phyloP scores from a whole-genome alignment of 176 grass and related monocot species.

The Cymbopogon citratus region DNA sequence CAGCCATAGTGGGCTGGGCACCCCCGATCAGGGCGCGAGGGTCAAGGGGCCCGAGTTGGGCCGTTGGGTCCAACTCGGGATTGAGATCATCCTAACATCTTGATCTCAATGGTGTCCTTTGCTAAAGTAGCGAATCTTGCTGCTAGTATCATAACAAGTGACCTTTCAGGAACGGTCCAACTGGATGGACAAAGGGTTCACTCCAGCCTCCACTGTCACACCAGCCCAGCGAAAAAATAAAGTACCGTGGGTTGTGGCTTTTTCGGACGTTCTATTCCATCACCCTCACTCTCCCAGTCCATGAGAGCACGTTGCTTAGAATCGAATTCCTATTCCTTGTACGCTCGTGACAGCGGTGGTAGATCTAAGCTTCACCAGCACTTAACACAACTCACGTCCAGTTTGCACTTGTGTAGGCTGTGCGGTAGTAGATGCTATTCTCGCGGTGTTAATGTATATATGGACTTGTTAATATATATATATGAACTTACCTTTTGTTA shows the following conservation, averaged over 20 bases:
- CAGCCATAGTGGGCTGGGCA: no score
- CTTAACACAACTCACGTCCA: background rate
- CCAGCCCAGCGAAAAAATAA: background rate
- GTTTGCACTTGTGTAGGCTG: background rate
- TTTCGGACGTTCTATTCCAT: background rate
- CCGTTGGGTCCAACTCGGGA: no score
- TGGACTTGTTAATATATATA: no score
- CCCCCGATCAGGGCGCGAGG: no score
- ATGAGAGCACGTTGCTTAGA: background rate
- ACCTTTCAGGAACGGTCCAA: background rate
- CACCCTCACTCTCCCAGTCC: no score
- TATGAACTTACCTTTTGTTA: no score
- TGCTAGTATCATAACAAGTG: background rate
- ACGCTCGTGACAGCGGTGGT: background rate
- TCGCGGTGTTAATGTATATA: no score
- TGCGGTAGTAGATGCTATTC: background rate
- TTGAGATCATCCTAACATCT: background rate
- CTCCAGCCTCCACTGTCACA: background rate
- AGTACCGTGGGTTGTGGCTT: background rate
- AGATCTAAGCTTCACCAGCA: constrained; percentile 33
- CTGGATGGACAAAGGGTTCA: background rate
- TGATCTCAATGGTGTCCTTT: constrained; percentile 1
- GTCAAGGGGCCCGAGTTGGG: no score
- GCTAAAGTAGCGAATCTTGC: background rate
- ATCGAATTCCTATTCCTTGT: constrained; percentile 23